Evolutionary conservation across 176 grass and related monocot species (phyloP).

Genomic region (Rhynchospora tenuis): DNA sequence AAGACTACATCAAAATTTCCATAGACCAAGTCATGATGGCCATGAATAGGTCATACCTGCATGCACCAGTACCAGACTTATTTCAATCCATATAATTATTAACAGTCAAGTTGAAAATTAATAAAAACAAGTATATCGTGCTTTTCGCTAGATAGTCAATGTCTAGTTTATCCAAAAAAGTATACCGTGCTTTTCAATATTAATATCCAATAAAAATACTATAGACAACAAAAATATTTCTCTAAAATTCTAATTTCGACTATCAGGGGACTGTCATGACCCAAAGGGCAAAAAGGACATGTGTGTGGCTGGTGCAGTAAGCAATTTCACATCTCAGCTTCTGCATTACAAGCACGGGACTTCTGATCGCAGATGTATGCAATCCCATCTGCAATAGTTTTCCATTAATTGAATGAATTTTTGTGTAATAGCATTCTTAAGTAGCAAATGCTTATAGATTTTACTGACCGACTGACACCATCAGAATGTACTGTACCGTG

Average conservation of each 20-base stretch:
- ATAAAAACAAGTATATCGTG: no score
- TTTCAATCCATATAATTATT: not conserved
- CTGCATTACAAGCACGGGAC: conserved; percentile 69
- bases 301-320: conserved; percentile 76
- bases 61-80: not conserved
- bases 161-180: no score
- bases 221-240: not conserved
- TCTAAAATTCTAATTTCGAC: not conserved
- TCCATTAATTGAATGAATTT: not conserved
- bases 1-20: no score
- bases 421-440: not conserved
- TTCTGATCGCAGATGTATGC: conserved; percentile 65
- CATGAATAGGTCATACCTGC: not conserved
- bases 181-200: no score
- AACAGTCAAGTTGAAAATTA: not conserved
- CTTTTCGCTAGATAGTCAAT: no score
- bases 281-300: conserved; percentile 43
- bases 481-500: not conserved
- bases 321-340: conserved; percentile 79
- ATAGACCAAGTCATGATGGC: no score
- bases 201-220: not conserved
- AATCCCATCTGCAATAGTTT: not conserved
- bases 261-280: conserved; percentile 68
- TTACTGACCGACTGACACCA: not conserved
- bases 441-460: not conserved